A percentile compares a stretch with the other conserved stretches of the same genome.
phyloP scores from a whole-genome alignment of 2,329 filamentous ascomycete species.

The Eurotiales sp. region DNA sequence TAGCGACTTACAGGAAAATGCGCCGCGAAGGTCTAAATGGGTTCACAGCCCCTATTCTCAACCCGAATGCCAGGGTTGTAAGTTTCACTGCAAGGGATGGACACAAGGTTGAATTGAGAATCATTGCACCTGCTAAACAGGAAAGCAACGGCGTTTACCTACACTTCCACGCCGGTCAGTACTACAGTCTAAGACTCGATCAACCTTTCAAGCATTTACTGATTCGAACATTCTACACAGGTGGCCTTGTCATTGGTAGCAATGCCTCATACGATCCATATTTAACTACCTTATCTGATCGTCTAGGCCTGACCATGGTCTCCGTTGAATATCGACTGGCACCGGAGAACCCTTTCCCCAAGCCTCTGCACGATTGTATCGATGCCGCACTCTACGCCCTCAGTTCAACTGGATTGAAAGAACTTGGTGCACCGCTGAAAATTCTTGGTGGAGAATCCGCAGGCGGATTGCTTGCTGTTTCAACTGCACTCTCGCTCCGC shows the following conservation, averaged over 20 bases:
- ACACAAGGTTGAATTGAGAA: background rate
- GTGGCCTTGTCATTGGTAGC: background rate
- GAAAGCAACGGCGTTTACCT: background rate
- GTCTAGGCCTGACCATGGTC: slow-evolving; percentile 19
- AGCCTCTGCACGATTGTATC: background rate
- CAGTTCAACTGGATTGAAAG: background rate
- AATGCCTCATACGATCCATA: background rate
- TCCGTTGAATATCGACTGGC: slow-evolving; percentile 24
- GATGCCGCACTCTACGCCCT: background rate
- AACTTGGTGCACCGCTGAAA: background rate
- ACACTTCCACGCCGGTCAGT: background rate
- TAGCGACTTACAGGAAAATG: background rate
- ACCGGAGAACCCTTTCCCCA: slow-evolving; percentile 23
- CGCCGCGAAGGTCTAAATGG: background rate
- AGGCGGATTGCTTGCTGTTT: background rate
- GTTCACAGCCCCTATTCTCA: background rate
- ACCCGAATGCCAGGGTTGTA: background rate
- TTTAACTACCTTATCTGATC: background rate
- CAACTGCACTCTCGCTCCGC: background rate
- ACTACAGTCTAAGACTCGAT: no score
- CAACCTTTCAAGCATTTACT: no score
- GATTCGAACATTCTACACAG: background rate
- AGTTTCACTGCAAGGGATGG: background rate
- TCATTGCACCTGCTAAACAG: background rate
- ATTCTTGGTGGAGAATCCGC: background rate